Evolutionary conservation across 768 basidiomycete genomes (phyloP), one percentile per base, ranked within the genome.

Genomic region (Tephrocybe sp.): DNA sequence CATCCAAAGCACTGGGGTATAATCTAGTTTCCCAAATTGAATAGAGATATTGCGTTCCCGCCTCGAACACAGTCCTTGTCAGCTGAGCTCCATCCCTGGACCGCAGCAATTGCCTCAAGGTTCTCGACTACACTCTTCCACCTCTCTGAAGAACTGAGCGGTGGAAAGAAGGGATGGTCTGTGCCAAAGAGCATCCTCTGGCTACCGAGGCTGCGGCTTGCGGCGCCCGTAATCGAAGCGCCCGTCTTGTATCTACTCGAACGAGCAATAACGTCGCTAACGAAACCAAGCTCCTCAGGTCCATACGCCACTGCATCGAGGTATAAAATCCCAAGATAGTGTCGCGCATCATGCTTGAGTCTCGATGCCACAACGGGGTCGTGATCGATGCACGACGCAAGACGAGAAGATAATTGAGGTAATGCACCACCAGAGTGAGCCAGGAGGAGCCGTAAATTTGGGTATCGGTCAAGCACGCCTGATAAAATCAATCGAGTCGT

Each of bases 131-230:
- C 91, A 60, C 88, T 91, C 67, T 71, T 78, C 92, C 92, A 94
- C 61, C 82, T 90, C 51, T 82, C 80, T 37, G 72, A 76, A 40
- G 71, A 68, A 52, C 72, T 67, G 31, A 93, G 74, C 2, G 91
- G 92, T 13, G 91, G 92, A 70, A 94, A 94, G 75, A 93, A 93
- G 0, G 90, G 91, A 63, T 93, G 88, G 61, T 93, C 91, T 24
- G 91, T 92, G 18, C 91, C 91, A 58, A 91, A 93, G 30, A 92
- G 61, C 73, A 90, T 78, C 58, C 77, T 72, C 50, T 70, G 69
- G 52, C 79, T 84, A 27, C 86, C 86, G 42, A 66, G 33, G 51
- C 66, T 72, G 56, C 76, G 64, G 54, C 71, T 69, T 29, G 67
- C 59, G 21, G 49, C 57, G 7, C 59, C 57, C n/a, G 66, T 45